These are phyloP conservation scores for Pythium aphanidermatum DNA, from an alignment of 352 stramenopile genomes.

Conservation along the genomic window DNA sequence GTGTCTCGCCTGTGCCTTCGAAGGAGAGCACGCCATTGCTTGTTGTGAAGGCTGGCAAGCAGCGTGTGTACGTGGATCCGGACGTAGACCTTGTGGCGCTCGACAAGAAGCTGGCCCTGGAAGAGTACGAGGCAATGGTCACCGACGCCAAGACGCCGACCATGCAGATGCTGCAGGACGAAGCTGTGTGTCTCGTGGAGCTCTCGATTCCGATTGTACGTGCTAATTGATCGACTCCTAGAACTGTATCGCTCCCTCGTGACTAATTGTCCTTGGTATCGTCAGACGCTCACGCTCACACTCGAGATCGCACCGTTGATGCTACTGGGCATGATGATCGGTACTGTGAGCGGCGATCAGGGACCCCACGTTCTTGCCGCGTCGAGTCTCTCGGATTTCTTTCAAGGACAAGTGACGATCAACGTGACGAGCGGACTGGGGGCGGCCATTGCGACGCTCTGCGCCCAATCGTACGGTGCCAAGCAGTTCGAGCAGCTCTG, in stretches of 20 bases:
- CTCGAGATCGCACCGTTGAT: conserved; percentile 5
- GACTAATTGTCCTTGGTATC: not conserved
- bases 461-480: conserved; percentile 56
- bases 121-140: conserved; percentile 25
- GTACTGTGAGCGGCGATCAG: not conserved
- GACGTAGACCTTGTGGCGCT: conserved; percentile 18
- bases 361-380: conserved; percentile 19
- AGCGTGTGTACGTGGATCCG: conserved; percentile 13
- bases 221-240: conserved; percentile 1
- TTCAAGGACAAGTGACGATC: conserved; percentile 45
- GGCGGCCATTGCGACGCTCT: conserved; percentile 59
- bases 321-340: conserved; percentile 1
- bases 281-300: conserved; percentile 3
- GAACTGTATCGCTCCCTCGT: too few species aligned
- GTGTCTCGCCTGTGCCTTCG: too few species aligned
- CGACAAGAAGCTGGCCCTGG: conserved; percentile 28
- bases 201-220: conserved; percentile 32
- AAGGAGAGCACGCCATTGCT: conserved; percentile 26
- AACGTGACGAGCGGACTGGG: conserved; percentile 41
- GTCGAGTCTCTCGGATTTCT: conserved; percentile 38
- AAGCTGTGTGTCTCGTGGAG: conserved; percentile 22
- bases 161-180: conserved; percentile 33
- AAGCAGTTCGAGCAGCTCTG: conserved; percentile 50
- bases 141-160: conserved; percentile 18
- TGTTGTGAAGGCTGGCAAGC: conserved; percentile 1